These are phyloP conservation scores for Inonotus obliquus DNA, from an alignment of 1,284 basidiomycete species.

Conservation along the genomic window DNA sequence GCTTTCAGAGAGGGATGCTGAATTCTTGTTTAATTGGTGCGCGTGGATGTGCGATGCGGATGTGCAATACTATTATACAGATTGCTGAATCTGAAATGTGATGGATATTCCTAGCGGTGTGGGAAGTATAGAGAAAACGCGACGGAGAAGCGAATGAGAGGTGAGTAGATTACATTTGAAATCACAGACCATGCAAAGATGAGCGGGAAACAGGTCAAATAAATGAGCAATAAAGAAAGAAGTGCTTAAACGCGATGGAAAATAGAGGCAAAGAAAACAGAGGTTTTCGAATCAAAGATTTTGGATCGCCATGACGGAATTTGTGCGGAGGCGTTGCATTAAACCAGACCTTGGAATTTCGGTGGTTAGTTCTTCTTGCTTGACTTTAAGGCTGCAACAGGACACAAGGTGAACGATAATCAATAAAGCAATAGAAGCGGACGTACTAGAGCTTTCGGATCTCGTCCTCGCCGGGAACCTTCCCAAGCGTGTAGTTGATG, in stretches of 20 bases:
- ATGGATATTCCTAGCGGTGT: too few relatives aligned
- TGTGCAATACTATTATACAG: too few relatives aligned
- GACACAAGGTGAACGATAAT: background rate
- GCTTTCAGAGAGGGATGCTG: too few relatives aligned
- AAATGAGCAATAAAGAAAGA: background rate
- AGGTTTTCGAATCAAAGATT: background rate
- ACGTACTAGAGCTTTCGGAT: constrained; percentile 4
- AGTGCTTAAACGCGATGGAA: too few relatives aligned
- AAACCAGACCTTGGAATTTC: background rate
- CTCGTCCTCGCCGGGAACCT: background rate
- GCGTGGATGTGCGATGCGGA: too few relatives aligned
- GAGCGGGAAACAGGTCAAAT: background rate
- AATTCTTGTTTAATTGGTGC: too few relatives aligned
- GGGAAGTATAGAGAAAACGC: too few relatives aligned
- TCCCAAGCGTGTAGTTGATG: background rate
- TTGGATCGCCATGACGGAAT: background rate
- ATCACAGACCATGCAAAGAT: background rate
- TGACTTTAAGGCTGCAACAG: background rate
- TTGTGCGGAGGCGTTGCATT: background rate
- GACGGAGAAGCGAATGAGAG: background rate
- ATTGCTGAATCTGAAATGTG: too few relatives aligned
- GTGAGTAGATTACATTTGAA: background rate
- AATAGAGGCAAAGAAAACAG: background rate
- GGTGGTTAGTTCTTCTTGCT: background rate
- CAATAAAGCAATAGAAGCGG: background rate